A percentile compares a stretch with the other conserved stretches of the same genome.
phyloP scores from a whole-genome alignment of 2,329 filamentous ascomycete species.

The Cercospora sesami region DNA sequence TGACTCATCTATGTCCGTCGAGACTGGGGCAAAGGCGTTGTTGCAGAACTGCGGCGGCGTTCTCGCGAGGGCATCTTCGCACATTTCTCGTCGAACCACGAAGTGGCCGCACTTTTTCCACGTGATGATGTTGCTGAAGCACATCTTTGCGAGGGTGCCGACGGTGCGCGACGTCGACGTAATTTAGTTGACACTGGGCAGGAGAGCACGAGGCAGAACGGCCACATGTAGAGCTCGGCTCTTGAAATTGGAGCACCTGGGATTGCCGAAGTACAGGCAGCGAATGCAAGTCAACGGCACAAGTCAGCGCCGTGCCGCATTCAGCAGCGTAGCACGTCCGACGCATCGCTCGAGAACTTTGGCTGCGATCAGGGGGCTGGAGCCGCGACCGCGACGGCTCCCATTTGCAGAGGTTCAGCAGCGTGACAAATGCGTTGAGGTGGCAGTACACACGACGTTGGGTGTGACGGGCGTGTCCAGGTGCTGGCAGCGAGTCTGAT shows the following conservation, averaged over 20 bases:
- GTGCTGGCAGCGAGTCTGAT: neutral
- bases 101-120: constrained; percentile 26
- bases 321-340: neutral
- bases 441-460: neutral
- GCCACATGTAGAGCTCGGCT: constrained; percentile 7
- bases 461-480: neutral
- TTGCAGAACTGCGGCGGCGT: constrained; percentile 18
- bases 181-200: neutral
- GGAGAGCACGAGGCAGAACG: neutral
- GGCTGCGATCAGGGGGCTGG: neutral
- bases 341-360: neutral
- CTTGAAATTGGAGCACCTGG: neutral
- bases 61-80: constrained; percentile 21
- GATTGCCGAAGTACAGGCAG: constrained; percentile 9
- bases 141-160: constrained; percentile 17
- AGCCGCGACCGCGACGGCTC: neutral
- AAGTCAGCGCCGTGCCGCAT: neutral
- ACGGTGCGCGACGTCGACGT: neutral
- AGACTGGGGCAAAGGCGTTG: constrained; percentile 22
- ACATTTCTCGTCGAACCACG: constrained; percentile 20
- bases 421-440: neutral
- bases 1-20: constrained; percentile 20
- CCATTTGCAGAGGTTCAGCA: neutral
- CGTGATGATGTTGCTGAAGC: constrained; percentile 25
- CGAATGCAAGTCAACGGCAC: neutral